Conservation (phyloP, 2,329 filamentous ascomycete species). For the Hortaea sp. region DNA sequence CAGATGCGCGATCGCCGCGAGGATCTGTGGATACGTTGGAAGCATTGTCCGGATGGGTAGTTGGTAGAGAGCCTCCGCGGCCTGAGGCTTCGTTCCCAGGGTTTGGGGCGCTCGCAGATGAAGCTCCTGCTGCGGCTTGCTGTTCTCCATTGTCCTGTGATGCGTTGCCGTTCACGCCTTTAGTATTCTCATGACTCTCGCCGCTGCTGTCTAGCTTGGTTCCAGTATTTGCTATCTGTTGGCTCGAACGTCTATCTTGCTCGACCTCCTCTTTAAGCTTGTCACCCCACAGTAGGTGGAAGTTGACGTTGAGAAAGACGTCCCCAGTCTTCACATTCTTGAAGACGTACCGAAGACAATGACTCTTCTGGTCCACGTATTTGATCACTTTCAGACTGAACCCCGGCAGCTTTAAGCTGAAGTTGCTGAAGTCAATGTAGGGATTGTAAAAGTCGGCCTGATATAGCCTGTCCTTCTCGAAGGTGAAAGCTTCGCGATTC, state of each 20-base stretch:
- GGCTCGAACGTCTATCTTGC: slow-evolving; percentile 10
- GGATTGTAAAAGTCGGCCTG: slow-evolving; percentile 40
- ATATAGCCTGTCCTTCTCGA: slow-evolving; percentile 35
- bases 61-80: no score
- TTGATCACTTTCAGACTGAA: slow-evolving; percentile 35
- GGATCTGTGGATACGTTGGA: not conserved
- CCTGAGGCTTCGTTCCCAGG: no score
- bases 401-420: slow-evolving; percentile 34
- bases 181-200: not conserved
- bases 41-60: no score
- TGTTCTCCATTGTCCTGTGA: no score
- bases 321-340: slow-evolving; percentile 33
- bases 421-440: slow-evolving; percentile 39
- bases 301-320: slow-evolving; percentile 35
- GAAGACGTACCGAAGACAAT: slow-evolving; percentile 36
- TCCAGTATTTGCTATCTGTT: not conserved
- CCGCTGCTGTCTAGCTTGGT: not conserved
- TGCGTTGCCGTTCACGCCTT: not conserved
- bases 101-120: no score
- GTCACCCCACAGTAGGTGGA: slow-evolving; percentile 36
- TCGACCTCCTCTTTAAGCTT: slow-evolving; percentile 28
- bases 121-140: no score
- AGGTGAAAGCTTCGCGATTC: slow-evolving; percentile 29
- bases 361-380: slow-evolving; percentile 39
- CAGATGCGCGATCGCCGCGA: not conserved